Evolutionary conservation across 495 filamentous ascomycete species (phyloP).

Genomic region (Penicillium coffeae): DNA sequence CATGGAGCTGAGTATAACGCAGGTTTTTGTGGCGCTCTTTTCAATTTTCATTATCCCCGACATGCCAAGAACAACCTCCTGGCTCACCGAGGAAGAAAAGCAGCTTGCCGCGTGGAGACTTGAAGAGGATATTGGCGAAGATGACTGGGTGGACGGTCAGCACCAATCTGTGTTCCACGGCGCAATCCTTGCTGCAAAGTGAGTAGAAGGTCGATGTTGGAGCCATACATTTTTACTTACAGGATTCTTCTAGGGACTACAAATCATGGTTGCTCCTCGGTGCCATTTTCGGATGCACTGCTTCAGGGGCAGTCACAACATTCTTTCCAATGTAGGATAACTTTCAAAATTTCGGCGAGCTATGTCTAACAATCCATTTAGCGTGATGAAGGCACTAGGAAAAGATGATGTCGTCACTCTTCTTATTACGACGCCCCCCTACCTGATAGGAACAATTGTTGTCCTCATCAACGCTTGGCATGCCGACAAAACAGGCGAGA

Average conservation of each 20-base stretch:
- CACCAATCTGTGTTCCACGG: conserved; percentile 61
- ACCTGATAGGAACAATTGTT: conserved; percentile 62
- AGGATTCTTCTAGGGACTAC: conserved; percentile 14
- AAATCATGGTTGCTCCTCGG: conserved; percentile 15
- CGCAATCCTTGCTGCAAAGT: conserved; percentile 58
- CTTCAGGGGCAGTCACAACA: conserved; percentile 65
- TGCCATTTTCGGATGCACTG: conserved; percentile 54
- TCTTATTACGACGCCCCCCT: conserved; percentile 68
- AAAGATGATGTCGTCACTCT: conserved; percentile 30
- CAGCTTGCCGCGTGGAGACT: conserved; percentile 61
- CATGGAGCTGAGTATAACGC: not conserved
- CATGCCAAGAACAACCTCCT: conserved; percentile 65
- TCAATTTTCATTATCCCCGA: conserved; percentile 65
- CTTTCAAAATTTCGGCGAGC: too few species aligned
- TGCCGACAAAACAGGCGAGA: conserved; percentile 68
- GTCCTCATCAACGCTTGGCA: conserved; percentile 67
- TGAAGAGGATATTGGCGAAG: conserved; percentile 68
- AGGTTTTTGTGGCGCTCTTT: conserved; percentile 39
- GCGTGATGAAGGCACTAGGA: conserved; percentile 15
- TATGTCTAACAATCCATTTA: too few species aligned
- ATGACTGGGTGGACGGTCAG: conserved; percentile 59
- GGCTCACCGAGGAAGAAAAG: conserved; percentile 63
- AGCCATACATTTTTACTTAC: too few species aligned
- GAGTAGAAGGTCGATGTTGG: conserved; percentile 26
- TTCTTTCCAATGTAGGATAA: conserved; percentile 60